Evolutionary conservation across 805 yeast genomes (phyloP), one percentile per base, ranked within the genome.

Genomic region (Lipomyces kockii): DNA sequence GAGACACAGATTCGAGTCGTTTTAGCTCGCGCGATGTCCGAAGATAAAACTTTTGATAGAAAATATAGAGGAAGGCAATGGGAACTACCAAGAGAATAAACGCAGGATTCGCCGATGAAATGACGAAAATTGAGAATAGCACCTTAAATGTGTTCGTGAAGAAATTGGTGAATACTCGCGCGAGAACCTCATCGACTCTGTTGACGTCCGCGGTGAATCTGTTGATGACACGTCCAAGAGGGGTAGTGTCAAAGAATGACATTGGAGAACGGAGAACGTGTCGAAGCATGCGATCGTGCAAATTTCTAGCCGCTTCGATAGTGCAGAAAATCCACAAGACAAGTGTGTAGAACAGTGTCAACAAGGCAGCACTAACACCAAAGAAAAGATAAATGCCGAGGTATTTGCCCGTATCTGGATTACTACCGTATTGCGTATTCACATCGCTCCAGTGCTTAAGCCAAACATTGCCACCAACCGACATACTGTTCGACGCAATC

Each of bases 391-490:
- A 95, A 62, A 90, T 81, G n/a, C 89, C 88, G 72, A 95, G 81
- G 74, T 92, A 95, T 73, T 79, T 85, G 61, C 80, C 80, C 14
- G 89, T 86, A 66, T 87, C 78, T 1, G 97, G 97, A 77, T 94
- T 93, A 63, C 79, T 79, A 22, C 93, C 94, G 39, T 78, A 75
- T 58, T 77, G 79, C 2, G 93, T 84, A 75, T 94, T 94, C 20
- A 89, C 85, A 75, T 95, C 99, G 12, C 98, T 91, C 99, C 99
- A 95, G 77, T 91, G 91, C 77, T 95, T 94, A 74, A 95, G 84
- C 99, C 99, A 95, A 61, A 93, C 85, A 76, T 89, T 92, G 37
- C 92, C 87, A 9, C 72, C 62, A n/a, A 72, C 75, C 12, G 71
- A 67, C 49, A 72, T 29, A 22, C 63, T 37, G 58, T 70, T 72